phyloP scores from a whole-genome alignment of 2,329 filamentous ascomycete species.

The Diplocarpon rosae region DNA sequence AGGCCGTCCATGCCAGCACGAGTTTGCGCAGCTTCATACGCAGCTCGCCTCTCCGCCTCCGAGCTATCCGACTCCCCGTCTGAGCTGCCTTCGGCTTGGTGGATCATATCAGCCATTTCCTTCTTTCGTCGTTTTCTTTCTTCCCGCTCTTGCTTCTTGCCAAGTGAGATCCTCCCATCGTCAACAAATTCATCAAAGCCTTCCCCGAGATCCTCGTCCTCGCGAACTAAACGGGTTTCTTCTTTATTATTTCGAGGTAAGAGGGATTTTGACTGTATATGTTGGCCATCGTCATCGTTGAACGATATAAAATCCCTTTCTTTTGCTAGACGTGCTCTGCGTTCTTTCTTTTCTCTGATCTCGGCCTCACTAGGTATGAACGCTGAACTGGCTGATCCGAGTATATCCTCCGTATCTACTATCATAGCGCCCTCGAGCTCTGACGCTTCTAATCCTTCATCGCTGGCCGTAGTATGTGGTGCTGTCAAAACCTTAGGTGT shows the following conservation, averaged over 20 bases:
- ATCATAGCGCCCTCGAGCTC: conserved; percentile 55
- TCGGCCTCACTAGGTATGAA: conserved; percentile 72
- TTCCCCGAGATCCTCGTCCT: conserved; percentile 88
- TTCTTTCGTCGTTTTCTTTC: conserved; percentile 53
- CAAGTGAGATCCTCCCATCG: conserved; percentile 68
- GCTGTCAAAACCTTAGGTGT: conserved; percentile 56
- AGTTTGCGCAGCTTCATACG: conserved; percentile 81
- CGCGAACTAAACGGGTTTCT: conserved; percentile 63
- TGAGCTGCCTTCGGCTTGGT: conserved; percentile 59
- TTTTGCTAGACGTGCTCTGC: conserved; percentile 68
- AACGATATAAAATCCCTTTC: conserved; percentile 60
- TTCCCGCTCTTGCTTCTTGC: conserved; percentile 67
- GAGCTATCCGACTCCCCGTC: conserved; percentile 58
- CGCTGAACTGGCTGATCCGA: conserved; percentile 18
- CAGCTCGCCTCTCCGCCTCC: conserved; percentile 60
- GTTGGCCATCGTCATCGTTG: conserved; percentile 37
- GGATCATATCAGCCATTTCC: conserved; percentile 76
- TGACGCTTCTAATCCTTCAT: conserved; percentile 43
- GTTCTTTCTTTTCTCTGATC: conserved; percentile 83
- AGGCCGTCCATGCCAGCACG: conserved; percentile 74
- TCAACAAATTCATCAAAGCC: conserved; percentile 89
- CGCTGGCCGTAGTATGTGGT: conserved; percentile 34
- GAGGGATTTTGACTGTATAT: conserved; percentile 26
- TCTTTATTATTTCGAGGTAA: conserved; percentile 48
- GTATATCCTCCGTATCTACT: conserved; percentile 35